These are phyloP conservation scores for Arthrobotrys musiformis DNA, from an alignment of 2,329 filamentous ascomycete genomes.

Conservation along the genomic window DNA sequence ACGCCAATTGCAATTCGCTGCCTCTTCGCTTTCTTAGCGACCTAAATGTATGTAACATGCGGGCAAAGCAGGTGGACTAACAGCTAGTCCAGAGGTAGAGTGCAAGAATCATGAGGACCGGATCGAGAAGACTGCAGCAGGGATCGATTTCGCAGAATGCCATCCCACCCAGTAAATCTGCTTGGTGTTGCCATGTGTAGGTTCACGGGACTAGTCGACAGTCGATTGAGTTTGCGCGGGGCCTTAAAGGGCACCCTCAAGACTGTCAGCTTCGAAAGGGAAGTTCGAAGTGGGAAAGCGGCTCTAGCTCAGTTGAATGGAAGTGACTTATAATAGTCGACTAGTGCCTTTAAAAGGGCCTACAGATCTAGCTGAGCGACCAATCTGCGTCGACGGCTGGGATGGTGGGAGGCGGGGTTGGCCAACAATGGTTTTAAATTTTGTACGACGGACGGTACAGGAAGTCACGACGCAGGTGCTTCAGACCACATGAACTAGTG, in stretches of 20 bases:
- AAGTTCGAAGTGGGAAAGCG: no score
- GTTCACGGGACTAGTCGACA: neutral
- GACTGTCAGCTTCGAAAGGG: no score
- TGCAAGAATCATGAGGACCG: no score
- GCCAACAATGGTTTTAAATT: no score
- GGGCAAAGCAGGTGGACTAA: neutral
- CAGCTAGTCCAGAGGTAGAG: neutral
- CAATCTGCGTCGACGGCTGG: neutral
- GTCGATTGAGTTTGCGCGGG: neutral
- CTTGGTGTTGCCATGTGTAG: neutral
- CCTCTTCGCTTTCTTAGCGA: neutral
- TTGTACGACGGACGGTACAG: neutral
- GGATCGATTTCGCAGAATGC: slow-evolving; percentile 2
- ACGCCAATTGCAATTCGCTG: neutral
- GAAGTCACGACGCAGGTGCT: no score
- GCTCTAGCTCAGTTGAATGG: no score
- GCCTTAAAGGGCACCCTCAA: neutral
- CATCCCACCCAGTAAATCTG: neutral
- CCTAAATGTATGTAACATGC: no score
- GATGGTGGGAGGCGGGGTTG: neutral
- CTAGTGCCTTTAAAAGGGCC: no score
- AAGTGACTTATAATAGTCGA: no score
- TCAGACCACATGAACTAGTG: neutral
- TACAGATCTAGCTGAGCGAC: neutral
- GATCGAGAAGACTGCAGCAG: neutral